Evolutionary conservation across 2,329 filamentous ascomycete species (phyloP), one percentile per base, ranked within the genome.

Genomic region (Cryphonectria japonica): DNA sequence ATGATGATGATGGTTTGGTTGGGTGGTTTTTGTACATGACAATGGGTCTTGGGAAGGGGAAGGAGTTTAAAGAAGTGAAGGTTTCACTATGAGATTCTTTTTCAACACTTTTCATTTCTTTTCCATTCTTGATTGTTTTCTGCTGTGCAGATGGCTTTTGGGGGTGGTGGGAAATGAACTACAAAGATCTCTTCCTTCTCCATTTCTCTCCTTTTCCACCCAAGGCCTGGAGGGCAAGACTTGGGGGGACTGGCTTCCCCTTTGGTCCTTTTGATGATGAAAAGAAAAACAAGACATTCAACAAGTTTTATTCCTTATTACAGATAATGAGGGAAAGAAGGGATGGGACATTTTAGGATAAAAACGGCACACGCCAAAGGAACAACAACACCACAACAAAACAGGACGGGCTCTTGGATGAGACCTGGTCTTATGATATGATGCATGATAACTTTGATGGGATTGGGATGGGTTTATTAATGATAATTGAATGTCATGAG

Each of bases 401-500:
- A 37, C 22, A 32, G 61, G 61, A 46, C 22, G 5, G 61, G 61
- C 61, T 46, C 61, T 64, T 64, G 11, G 22, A 2, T 64, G 61
- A 64, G 61, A 64, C 61, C 61, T 46, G 13, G 61, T 64, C 39
- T 32, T 34, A 39, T 13, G 5, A 62, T 62, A 16, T 39, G 2
- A 62, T 62, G 59, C 43, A 50, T 50, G 43, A 50, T 16, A 39
- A 39, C n/a, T 9, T 59, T 61, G 37, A 37, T 32, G 14, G 29
- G 3, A 41, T 41, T 13, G 11, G 2, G 22, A 14, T 32, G 19
- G 37, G 37, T 14, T 64, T 46, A 7, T 64, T 46, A 41, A 46
- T 41, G 26, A 64, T 64, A 29, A 43, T 41, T 29, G 37, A 41
- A 64, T 64, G 39, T 64, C 41, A 43, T 64, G 37, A 77, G 57